A percentile compares a stretch with the other conserved stretches of the same genome.
phyloP scores from a whole-genome alignment of 2,329 filamentous ascomycete species.

The Didymosphaeria variabile region DNA sequence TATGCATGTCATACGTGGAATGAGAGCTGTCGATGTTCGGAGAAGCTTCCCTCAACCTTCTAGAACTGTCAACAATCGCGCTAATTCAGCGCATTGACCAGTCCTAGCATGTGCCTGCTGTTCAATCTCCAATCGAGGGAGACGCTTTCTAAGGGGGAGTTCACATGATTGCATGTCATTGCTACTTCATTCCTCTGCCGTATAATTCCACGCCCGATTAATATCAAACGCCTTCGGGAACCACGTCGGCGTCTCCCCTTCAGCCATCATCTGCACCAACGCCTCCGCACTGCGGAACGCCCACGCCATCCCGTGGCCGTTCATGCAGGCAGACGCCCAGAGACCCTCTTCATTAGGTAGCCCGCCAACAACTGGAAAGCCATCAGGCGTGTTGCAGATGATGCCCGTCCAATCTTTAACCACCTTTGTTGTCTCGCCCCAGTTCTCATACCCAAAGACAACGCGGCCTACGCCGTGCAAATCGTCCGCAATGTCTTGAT shows the following conservation, averaged over 20 bases:
- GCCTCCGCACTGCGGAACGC: conserved; percentile 19
- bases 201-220: conserved; percentile 11
- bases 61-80: conserved; percentile 2
- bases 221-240: conserved; percentile 17
- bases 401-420: conserved; percentile 13
- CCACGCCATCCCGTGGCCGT: conserved; percentile 17
- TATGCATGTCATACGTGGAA: not conserved
- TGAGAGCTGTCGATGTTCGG: not conserved
- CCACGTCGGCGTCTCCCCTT: conserved; percentile 16
- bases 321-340: conserved; percentile 14
- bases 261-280: conserved; percentile 18
- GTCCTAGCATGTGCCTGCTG: too few relatives aligned
- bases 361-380: conserved; percentile 13
- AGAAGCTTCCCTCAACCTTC: not conserved
- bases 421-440: conserved; percentile 8
- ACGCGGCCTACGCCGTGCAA: conserved; percentile 11
- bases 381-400: conserved; percentile 14
- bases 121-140: too few relatives aligned
- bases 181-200: not conserved
- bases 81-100: not conserved
- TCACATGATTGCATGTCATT: too few relatives aligned
- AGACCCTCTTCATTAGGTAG: conserved; percentile 7
- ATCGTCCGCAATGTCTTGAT: conserved; percentile 11
- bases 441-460: conserved; percentile 13
- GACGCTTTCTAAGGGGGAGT: too few relatives aligned